Conservation (phyloP, 345 rosid genomes). For the Salix suchowensis region DNA sequence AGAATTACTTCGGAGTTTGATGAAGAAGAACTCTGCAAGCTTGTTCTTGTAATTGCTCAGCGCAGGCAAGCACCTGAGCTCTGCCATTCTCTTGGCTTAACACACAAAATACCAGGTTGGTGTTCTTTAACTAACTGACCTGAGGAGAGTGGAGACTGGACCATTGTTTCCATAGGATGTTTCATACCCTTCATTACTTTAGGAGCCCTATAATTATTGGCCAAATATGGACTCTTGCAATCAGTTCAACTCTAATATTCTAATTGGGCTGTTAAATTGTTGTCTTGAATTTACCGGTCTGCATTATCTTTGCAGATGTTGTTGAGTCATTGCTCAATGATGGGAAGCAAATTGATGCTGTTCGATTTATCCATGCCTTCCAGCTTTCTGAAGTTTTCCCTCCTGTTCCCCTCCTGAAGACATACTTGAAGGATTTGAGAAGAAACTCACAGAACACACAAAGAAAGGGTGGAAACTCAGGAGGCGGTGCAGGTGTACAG, state of each 20-base stretch:
- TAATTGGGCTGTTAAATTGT: neutral
- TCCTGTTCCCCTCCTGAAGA: constrained; percentile 49
- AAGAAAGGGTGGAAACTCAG: constrained; percentile 34
- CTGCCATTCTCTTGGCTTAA: constrained; percentile 56
- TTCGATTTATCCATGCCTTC: constrained; percentile 48
- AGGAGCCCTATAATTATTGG: constrained; percentile 1
- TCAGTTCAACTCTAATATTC: neutral
- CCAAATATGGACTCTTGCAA: constrained; percentile 6
- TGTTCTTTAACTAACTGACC: constrained; percentile 41
- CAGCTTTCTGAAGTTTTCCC: constrained; percentile 48
- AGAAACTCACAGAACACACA: constrained; percentile 39
- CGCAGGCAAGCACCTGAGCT: constrained; percentile 61
- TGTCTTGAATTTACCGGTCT: neutral
- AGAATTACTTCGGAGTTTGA: constrained; percentile 64
- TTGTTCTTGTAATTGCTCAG: constrained; percentile 47
- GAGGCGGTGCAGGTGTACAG: constrained; percentile 32
- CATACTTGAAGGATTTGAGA: constrained; percentile 50
- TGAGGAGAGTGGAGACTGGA: constrained; percentile 29
- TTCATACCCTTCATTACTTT: constrained; percentile 10
- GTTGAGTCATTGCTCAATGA: constrained; percentile 37
- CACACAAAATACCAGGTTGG: constrained; percentile 68
- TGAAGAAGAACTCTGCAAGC: constrained; percentile 64
- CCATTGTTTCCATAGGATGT: constrained; percentile 19
- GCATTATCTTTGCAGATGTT: constrained; percentile 37
- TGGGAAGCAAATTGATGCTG: constrained; percentile 55